Evolutionary conservation across 129 eudicot species (phyloP), one percentile per base, ranked within the genome.

Genomic region (Logfia minima): DNA sequence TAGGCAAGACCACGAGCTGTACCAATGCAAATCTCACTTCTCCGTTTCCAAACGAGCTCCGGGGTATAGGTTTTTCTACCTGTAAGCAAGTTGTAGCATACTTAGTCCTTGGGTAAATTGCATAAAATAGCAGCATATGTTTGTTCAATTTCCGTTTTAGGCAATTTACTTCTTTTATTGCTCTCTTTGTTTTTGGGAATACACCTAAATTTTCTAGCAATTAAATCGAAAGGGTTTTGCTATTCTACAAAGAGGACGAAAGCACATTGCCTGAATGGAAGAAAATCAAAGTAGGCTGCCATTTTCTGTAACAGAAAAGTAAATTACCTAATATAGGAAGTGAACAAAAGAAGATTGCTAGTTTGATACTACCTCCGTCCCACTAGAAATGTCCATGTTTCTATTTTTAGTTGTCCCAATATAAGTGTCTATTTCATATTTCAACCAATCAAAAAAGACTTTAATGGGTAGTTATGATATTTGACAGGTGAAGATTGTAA

Each of bases 1-100:
- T 75, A 94, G 24, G 93, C 88, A 86, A 94, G 98, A 39, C 93
- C 98, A 51, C 77, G 85, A 34, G 97, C 97, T 68, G 88, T 89
- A 58, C 96, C 98, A 82, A 84, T 77, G 81, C 96, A 94, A 64
- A 94, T 91, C 70, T 77, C 83, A 45, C 90, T 80, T 80, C 98
- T 86, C 80, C 28, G 76, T 76, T 73, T 83, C 98, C 98, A 94
- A 28, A 86, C 81, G 29, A 94, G 78, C 70, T 80, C 81, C 34
- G 58, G 14, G 13, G 81, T 71, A 70, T 66, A 77, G 41, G 63
- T 77, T 61, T 76, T 81, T 56, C 72, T 64, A 86, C 93, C 98
- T 94, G 86, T 86, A 79, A 68, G 59, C 72, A 52, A 63, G 35
- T 71, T 6, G 56, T 19, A 55, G 69, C 62, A 69, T 43, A 24